A percentile compares a stretch with the other conserved stretches of the same genome.
These are phyloP conservation scores for Neospermospora avenae DNA, from an alignment of 2,329 filamentous ascomycete genomes.

Conservation along the genomic window DNA sequence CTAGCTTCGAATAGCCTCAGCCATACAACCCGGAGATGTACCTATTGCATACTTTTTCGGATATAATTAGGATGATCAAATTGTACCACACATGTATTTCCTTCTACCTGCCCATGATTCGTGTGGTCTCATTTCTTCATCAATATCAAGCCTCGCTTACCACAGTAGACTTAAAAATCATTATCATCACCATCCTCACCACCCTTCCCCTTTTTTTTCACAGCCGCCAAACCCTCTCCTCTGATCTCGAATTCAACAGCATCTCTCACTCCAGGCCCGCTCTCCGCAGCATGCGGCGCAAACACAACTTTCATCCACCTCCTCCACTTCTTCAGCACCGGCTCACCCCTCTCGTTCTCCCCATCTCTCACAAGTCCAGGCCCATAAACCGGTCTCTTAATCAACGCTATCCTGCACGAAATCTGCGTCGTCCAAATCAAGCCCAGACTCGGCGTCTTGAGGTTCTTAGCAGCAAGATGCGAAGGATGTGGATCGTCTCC, in stretches of 20 bases:
- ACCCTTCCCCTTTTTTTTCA: conserved; percentile 11
- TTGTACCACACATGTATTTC: too few species aligned
- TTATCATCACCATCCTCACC: conserved; percentile 14
- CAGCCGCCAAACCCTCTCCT: conserved; percentile 55
- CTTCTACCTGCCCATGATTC: background rate
- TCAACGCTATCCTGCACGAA: conserved; percentile 74
- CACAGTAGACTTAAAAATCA: background rate
- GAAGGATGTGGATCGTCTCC: conserved; percentile 59
- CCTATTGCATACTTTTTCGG: too few species aligned
- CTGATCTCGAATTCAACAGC: conserved; percentile 74
- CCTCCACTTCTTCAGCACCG: conserved; percentile 58
- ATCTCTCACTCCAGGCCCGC: conserved; percentile 45
- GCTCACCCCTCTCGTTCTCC: conserved; percentile 43
- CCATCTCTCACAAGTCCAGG: conserved; percentile 35
- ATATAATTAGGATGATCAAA: background rate
- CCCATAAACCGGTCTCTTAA: conserved; percentile 61
- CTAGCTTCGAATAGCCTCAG: too few species aligned
- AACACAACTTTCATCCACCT: conserved; percentile 89
- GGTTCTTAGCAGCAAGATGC: conserved; percentile 38
- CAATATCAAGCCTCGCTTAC: background rate
- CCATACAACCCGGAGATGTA: too few species aligned
- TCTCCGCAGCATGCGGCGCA: conserved; percentile 66
- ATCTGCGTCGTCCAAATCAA: conserved; percentile 91
- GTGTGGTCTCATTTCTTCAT: background rate
- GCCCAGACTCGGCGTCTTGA: conserved; percentile 84